Base-by-base conservation (phyloP, 208 protist genomes). In the Paratrypanosoma confusum region DNA sequence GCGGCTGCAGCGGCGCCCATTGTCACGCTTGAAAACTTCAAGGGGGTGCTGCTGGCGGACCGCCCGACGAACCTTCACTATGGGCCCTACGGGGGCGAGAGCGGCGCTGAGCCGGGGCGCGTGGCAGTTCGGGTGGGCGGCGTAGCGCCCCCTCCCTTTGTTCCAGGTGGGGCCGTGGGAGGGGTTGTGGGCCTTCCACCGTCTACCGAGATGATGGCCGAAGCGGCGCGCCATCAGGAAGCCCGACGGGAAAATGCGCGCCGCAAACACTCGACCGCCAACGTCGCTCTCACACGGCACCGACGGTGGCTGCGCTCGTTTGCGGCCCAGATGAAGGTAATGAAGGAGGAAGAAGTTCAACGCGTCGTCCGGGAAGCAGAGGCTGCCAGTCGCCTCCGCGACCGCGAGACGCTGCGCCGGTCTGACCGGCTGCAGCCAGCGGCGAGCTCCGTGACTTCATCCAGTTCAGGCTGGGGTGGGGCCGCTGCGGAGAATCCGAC, bases 21-120 rank as follows among this genome's bases (percentile, higher is more conserved):
- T 36, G 66, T 86, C 23, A 68, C 65, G 8, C 44, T 94, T 43
- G 85, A 94, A 54, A 91, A 91, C 57, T 94, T 90, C 66, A 94
- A 94, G 57, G 85, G 85, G 36, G 91, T 94, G 38, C 64, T 94
- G 8, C 66, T 94, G 17, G 89, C 81, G 40, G 71, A 87, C 29
- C 61, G 71, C 24, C 85, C 85, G 6, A 52, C 56, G 3, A 67
- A 70, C 40, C 52, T 83, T 7, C 50, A 40, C 10, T 27, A 11
- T 20, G 39, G 46, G 21, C 33, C 34, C 8, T 47, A 41, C 2
- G 34, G 23, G 39, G 40, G 56, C 43, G 38, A 57, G 36, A 37
- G 18, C 42, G 48, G 25, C 49, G 47, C n/a, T 39, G 31, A 14
- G 20, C 39, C 17, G 17, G 51, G 25, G 5, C 23, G 14, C 5